Conservation (phyloP, 2,329 filamentous ascomycete species). For the Sordariomycetes sp. region DNA sequence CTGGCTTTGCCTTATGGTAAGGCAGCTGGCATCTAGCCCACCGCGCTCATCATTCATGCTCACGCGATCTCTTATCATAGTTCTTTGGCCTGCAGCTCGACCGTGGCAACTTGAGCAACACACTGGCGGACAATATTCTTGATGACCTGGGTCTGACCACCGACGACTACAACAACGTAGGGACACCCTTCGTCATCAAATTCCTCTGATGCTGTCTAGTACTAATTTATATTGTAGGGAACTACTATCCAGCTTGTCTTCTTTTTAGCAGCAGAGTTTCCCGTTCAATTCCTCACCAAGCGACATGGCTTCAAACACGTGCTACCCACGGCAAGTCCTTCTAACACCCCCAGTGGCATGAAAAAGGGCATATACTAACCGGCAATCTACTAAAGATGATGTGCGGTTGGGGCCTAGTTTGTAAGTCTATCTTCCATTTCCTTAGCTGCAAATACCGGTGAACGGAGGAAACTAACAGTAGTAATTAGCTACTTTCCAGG, state of each 20-base stretch:
- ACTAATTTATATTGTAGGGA: conserved; percentile 18
- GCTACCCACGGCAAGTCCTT: conserved; percentile 24
- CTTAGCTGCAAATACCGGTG: neutral
- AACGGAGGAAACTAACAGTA: conserved; percentile 14
- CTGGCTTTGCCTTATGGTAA: conserved; percentile 25
- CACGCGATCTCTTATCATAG: conserved; percentile 9
- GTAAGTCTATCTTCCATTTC: conserved; percentile 5
- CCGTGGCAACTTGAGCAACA: conserved; percentile 49
- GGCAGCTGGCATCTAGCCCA: neutral
- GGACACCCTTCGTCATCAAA: too few relatives aligned
- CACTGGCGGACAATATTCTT: conserved; percentile 48
- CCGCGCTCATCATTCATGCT: conserved; percentile 12
- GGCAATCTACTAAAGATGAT: conserved; percentile 14
- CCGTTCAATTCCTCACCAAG: conserved; percentile 44
- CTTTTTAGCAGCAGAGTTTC: conserved; percentile 43
- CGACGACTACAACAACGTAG: conserved; percentile 39
- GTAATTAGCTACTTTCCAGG: conserved; percentile 25
- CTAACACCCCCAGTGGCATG: neutral
- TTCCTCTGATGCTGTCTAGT: too few relatives aligned
- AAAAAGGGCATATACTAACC: neutral
- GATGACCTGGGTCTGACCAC: conserved; percentile 31
- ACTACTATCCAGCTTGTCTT: conserved; percentile 40
- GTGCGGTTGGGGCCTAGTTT: conserved; percentile 30
- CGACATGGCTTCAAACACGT: conserved; percentile 42
- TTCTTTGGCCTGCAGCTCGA: conserved; percentile 54